These are phyloP conservation scores for Trichoderma reesei DNA, from an alignment of 495 filamentous ascomycete species.

Conservation along the genomic window DNA sequence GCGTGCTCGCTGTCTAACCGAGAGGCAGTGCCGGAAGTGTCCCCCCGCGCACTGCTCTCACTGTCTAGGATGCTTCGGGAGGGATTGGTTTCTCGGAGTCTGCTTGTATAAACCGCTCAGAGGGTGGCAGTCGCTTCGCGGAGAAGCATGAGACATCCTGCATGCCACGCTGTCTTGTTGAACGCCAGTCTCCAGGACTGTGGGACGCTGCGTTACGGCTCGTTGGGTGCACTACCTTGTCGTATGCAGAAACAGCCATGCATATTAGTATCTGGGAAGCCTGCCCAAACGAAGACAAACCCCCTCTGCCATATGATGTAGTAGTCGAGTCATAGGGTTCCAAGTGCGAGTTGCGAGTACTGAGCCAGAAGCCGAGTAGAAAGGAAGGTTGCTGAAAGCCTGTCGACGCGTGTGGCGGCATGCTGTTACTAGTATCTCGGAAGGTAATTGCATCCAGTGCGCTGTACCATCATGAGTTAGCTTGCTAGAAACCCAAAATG, in stretches of 20 bases:
- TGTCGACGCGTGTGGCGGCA: too few species aligned
- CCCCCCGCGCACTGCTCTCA: neutral
- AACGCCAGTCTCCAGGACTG: neutral
- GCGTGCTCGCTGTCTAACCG: neutral
- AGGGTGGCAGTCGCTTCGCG: neutral
- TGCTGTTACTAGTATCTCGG: too few species aligned
- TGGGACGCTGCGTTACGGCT: neutral
- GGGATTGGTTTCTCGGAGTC: neutral
- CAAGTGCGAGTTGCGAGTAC: too few species aligned
- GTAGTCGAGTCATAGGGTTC: too few species aligned
- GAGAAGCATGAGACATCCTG: neutral
- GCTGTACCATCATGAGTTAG: neutral
- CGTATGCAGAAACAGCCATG: neutral
- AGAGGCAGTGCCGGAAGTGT: too few species aligned
- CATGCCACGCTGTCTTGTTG: neutral
- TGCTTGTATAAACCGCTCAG: neutral
- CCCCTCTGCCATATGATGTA: neutral
- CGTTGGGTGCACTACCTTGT: neutral
- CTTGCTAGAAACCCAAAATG: neutral
- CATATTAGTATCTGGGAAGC: neutral
- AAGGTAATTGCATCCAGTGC: neutral
- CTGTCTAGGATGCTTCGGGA: neutral
- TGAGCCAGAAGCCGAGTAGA: too few species aligned
- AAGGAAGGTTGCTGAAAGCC: too few species aligned
- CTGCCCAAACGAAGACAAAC: neutral